Percentiles rank a stretch among this genome's conserved stretches.
These are phyloP conservation scores for Penicillium decumbens DNA, from an alignment of 2,329 filamentous ascomycete genomes.

Conservation along the genomic window DNA sequence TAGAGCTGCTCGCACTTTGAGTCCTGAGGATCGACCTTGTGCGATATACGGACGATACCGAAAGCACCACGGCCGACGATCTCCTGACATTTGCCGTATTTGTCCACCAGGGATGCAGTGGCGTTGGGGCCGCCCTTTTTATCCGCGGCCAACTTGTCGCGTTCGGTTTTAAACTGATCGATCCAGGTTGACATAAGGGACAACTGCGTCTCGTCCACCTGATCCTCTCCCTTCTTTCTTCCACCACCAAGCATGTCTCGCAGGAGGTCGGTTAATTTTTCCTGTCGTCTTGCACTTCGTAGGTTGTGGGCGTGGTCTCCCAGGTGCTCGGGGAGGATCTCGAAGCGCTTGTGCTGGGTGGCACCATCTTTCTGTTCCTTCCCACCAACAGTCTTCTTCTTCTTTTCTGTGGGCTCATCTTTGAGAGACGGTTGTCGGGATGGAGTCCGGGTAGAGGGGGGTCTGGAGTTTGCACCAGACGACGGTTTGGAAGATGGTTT, in stretches of 20 bases:
- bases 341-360: constrained; percentile 50
- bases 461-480: constrained; percentile 27
- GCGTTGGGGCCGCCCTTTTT: constrained; percentile 71
- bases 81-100: constrained; percentile 98
- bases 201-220: constrained; percentile 67
- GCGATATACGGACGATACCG: constrained; percentile 93
- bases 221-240: constrained; percentile 65
- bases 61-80: constrained; percentile 94
- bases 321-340: constrained; percentile 52
- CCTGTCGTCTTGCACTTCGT: constrained; percentile 83
- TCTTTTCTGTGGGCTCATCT: constrained; percentile 29
- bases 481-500: constrained; percentile 22
- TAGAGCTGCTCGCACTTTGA: constrained; percentile 79
- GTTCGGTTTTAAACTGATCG: constrained; percentile 83
- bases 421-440: constrained; percentile 36
- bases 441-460: constrained; percentile 28
- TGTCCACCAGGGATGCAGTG: constrained; percentile 78
- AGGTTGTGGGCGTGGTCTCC: constrained; percentile 80
- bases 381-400: constrained; percentile 25
- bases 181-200: constrained; percentile 96
- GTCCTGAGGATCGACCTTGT: constrained; percentile 83
- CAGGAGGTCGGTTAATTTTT: constrained; percentile 91
- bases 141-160: constrained; percentile 68
- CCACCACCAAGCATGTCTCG: constrained; percentile 75
- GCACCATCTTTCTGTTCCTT: constrained; percentile 37